Evolutionary conservation across 78 protist species (phyloP).

Genomic region (Speleostelium caveatum): DNA sequence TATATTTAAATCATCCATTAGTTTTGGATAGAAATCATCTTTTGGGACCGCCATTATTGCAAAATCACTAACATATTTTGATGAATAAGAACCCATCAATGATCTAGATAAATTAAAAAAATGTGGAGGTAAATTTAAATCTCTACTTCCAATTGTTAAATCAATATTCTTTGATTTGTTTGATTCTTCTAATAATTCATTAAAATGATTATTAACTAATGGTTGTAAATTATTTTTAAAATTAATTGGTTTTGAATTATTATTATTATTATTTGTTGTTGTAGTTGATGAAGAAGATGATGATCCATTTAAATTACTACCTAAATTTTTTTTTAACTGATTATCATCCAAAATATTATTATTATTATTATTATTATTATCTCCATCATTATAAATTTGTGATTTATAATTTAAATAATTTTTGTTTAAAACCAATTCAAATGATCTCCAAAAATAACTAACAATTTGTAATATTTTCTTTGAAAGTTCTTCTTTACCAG

Average conservation of each 20-base stretch:
- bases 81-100: slow-evolving; percentile 24
- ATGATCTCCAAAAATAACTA: slow-evolving; percentile 72
- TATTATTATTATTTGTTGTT: not conserved
- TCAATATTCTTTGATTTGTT: not conserved
- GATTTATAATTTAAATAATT: slow-evolving; percentile 12
- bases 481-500: slow-evolving; percentile 27
- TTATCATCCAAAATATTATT: not conserved
- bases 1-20: slow-evolving; percentile 57
- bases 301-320: not conserved
- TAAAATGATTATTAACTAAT: slow-evolving; percentile 12
- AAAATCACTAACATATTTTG: slow-evolving; percentile 44
- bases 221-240: too few relatives aligned
- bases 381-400: not conserved
- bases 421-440: slow-evolving; percentile 51
- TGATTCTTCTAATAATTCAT: not conserved
- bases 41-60: slow-evolving; percentile 46
- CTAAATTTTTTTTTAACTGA: not conserved
- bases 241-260: not conserved
- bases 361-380: slow-evolving; percentile 7
- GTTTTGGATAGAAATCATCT: slow-evolving; percentile 43
- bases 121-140: slow-evolving; percentile 31
- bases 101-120: slow-evolving; percentile 49
- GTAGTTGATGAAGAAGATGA: not conserved
- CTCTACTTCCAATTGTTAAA: slow-evolving; percentile 21
- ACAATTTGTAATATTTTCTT: slow-evolving; percentile 45